Percentiles rank a stretch among this genome's conserved stretches.
Conservation (phyloP, 306 rosid genomes). For the Vachellia pachyceras region DNA sequence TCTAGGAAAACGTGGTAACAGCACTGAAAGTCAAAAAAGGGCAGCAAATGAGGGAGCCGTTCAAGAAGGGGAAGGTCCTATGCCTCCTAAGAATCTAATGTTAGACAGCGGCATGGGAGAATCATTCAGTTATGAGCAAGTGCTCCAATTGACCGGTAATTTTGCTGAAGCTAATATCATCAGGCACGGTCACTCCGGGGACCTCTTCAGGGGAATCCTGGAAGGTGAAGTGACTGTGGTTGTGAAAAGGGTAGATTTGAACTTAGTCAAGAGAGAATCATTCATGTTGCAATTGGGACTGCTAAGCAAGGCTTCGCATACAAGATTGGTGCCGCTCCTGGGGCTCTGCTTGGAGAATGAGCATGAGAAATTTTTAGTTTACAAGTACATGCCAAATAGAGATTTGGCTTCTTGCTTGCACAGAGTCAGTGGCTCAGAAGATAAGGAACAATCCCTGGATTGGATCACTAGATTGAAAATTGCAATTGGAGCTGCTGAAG, state of each 20-base stretch:
- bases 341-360: slow-evolving; percentile 89
- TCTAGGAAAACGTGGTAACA: slow-evolving; percentile 46
- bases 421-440: slow-evolving; percentile 48
- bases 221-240: slow-evolving; percentile 69
- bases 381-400: slow-evolving; percentile 84
- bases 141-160: slow-evolving; percentile 60
- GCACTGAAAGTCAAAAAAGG: slow-evolving; percentile 48
- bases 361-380: slow-evolving; percentile 74
- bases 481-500: slow-evolving; percentile 95
- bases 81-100: slow-evolving; percentile 55
- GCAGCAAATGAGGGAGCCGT: slow-evolving; percentile 58
- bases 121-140: slow-evolving; percentile 68
- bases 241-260: slow-evolving; percentile 72
- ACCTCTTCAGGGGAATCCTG: slow-evolving; percentile 63
- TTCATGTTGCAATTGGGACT: slow-evolving; percentile 65
- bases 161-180: slow-evolving; percentile 73
- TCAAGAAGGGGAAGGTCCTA: slow-evolving; percentile 54
- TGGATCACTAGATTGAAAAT: slow-evolving; percentile 97
- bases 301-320: slow-evolving; percentile 77
- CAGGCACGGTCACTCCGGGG: slow-evolving; percentile 94
- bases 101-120: slow-evolving; percentile 60
- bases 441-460: slow-evolving; percentile 65
- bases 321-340: slow-evolving; percentile 76
- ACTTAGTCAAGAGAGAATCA: slow-evolving; percentile 56
- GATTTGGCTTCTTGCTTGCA: slow-evolving; percentile 88